Evolutionary conservation across 1,284 basidiomycete species (phyloP).

Genomic region (Ustilago xerochloae): DNA sequence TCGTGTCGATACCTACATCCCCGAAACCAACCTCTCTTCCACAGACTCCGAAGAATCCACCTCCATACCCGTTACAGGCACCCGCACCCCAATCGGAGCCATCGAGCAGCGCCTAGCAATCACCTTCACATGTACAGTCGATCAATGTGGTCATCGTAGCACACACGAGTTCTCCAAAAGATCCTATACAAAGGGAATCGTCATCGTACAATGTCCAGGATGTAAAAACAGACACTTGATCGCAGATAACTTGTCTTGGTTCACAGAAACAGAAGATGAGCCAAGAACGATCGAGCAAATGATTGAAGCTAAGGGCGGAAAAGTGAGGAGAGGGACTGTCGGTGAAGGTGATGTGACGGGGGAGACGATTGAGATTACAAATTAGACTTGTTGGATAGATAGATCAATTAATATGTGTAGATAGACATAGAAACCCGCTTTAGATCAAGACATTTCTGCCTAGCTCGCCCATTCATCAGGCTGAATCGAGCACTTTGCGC

Average conservation of each 20-base stretch:
- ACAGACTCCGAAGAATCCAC: neutral
- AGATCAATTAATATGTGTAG: neutral
- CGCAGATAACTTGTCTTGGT: conserved; percentile 67
- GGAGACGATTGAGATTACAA: conserved; percentile 62
- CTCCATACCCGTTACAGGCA: conserved; percentile 43
- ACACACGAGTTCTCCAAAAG: conserved; percentile 87
- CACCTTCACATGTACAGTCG: conserved; percentile 64
- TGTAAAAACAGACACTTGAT: conserved; percentile 80
- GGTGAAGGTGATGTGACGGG: conserved; percentile 52
- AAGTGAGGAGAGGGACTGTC: conserved; percentile 53
- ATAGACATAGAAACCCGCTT: neutral
- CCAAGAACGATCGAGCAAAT: conserved; percentile 66
- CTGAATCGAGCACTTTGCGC: too few species aligned
- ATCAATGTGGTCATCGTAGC: conserved; percentile 80
- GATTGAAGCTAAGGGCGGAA: conserved; percentile 61
- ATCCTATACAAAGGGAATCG: conserved; percentile 87
- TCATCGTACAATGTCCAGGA: conserved; percentile 88
- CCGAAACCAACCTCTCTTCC: conserved; percentile 13
- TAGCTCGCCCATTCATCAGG: too few species aligned
- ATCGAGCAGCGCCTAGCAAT: conserved; percentile 60
- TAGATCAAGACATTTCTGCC: too few species aligned
- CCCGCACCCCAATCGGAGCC: conserved; percentile 47
- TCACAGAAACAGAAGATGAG: conserved; percentile 56
- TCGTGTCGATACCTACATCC: conserved; percentile 12
- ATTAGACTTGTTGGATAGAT: neutral